A percentile compares a stretch with the other conserved stretches of the same genome.
Conservation (phyloP, 208 protist species). For the Willaertia magna region DNA sequence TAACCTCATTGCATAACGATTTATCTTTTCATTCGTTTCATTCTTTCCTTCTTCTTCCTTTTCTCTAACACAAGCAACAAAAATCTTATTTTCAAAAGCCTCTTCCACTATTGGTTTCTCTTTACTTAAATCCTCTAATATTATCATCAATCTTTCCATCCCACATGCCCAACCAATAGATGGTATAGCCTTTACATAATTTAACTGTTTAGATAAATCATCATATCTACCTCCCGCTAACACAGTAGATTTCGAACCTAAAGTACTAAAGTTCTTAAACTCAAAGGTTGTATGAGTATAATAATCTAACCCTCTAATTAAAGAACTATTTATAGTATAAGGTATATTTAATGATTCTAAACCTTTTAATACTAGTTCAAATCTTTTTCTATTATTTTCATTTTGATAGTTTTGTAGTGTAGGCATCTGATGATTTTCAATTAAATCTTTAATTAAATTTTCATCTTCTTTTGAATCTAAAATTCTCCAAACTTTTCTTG, state of each 20-base stretch:
- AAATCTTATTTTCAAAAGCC: neutral
- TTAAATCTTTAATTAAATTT: constrained; percentile 15
- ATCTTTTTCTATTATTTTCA: constrained; percentile 10
- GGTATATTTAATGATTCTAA: constrained; percentile 13
- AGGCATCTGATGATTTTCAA: constrained; percentile 15
- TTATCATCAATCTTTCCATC: neutral
- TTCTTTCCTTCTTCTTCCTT: neutral
- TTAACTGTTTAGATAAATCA: neutral
- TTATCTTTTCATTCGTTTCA: neutral
- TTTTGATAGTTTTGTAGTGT: constrained; percentile 21
- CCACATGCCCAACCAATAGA: neutral
- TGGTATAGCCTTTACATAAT: neutral
- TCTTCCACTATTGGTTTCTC: neutral
- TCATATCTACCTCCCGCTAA: constrained; percentile 27
- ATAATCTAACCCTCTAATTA: constrained; percentile 40
- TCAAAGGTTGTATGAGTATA: constrained; percentile 45
- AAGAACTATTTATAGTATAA: constrained; percentile 24
- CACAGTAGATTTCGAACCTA: neutral
- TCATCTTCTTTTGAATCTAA: constrained; percentile 34
- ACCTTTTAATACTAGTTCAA: constrained; percentile 14
- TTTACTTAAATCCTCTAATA: neutral
- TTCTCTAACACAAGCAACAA: neutral
- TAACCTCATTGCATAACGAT: neutral
- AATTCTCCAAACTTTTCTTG: constrained; percentile 26
- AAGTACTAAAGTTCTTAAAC: neutral